phyloP scores from a whole-genome alignment of 306 rosid genomes.

The Betula pendula region DNA sequence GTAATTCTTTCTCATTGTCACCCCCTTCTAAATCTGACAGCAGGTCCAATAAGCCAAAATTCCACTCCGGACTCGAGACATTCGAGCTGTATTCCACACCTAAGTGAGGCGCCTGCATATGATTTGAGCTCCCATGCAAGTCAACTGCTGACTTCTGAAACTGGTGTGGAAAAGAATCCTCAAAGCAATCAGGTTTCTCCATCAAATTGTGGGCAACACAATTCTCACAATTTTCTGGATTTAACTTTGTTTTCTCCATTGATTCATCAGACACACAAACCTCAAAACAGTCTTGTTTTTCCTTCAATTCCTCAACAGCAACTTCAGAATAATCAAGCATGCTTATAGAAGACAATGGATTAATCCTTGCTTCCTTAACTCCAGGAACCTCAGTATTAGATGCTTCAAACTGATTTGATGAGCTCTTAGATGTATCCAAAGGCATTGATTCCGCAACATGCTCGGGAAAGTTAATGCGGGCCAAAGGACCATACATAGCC shows the following conservation, averaged over 20 bases:
- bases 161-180: background rate
- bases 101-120: constrained; percentile 31
- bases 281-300: constrained; percentile 16
- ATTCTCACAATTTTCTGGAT: background rate
- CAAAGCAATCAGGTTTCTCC: background rate
- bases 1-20: constrained; percentile 20
- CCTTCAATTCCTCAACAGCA: constrained; percentile 17
- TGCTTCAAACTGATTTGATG: constrained; percentile 16
- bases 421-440: background rate
- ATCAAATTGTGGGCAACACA: background rate
- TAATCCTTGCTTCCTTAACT: constrained; percentile 14
- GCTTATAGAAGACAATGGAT: constrained; percentile 8
- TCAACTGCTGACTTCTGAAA: constrained; percentile 8
- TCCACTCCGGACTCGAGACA: constrained; percentile 57
- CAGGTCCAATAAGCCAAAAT: constrained; percentile 49
- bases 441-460: constrained; percentile 8
- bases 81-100: constrained; percentile 42
- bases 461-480: constrained; percentile 68
- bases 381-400: constrained; percentile 19
- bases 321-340: constrained; percentile 12
- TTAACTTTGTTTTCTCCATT: constrained; percentile 10
- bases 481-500: constrained; percentile 71
- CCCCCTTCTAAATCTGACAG: background rate
- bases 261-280: constrained; percentile 14
- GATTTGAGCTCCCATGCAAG: constrained; percentile 33